Conservation (phyloP, 2,329 filamentous ascomycete species). For the Ophiostoma piceae region DNA sequence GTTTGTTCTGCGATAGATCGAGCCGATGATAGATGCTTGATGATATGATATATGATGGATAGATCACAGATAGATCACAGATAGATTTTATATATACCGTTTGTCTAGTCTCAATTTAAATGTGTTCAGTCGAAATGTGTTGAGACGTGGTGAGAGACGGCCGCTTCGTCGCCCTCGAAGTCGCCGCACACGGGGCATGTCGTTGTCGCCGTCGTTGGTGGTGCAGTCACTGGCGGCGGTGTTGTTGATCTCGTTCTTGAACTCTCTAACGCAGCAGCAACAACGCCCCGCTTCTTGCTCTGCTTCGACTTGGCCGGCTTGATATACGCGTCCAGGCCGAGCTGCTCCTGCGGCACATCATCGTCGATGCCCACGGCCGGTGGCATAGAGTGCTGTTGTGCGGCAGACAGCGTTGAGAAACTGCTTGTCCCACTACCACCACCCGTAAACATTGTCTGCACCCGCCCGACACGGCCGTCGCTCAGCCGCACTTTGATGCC, state of each 20-base stretch:
- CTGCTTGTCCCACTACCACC: neutral
- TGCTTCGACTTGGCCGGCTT: slow-evolving; percentile 30
- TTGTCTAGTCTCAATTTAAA: no score
- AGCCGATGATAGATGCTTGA: neutral
- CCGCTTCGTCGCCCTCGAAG: slow-evolving; percentile 64
- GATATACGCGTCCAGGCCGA: slow-evolving; percentile 49
- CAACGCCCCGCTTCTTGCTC: slow-evolving; percentile 32
- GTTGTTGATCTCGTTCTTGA: slow-evolving; percentile 19
- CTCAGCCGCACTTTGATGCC: slow-evolving; percentile 72
- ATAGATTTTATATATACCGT: neutral
- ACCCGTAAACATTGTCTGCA: slow-evolving; percentile 56
- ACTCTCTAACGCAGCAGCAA: slow-evolving; percentile 22
- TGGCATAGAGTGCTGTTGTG: slow-evolving; percentile 7
- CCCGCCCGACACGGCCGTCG: slow-evolving; percentile 67
- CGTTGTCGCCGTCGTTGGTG: slow-evolving; percentile 21
- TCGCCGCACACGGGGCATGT: slow-evolving; percentile 60
- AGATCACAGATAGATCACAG: neutral
- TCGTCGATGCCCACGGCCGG: slow-evolving; percentile 21
- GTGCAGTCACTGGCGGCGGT: slow-evolving; percentile 22
- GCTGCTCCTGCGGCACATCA: slow-evolving; percentile 39
- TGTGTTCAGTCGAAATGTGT: slow-evolving; percentile 44
- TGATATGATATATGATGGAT: neutral
- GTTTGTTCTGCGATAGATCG: neutral
- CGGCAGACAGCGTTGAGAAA: slow-evolving; percentile 21
- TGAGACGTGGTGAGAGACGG: slow-evolving; percentile 63